phyloP scores from a whole-genome alignment of 1,284 basidiomycete species.

The Apiotrichum montevideense region DNA sequence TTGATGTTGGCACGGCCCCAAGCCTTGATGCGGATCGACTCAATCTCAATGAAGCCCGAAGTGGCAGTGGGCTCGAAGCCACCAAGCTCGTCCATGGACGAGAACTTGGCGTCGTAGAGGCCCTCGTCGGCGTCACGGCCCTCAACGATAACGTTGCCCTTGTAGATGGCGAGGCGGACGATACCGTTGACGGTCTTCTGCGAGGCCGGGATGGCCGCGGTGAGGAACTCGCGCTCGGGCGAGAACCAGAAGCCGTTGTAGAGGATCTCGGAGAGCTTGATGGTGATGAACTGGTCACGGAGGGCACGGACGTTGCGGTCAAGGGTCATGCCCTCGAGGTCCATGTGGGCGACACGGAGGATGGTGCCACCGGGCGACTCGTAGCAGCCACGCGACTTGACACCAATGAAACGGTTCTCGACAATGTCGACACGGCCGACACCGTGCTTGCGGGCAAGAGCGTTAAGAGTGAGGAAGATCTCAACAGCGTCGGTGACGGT shows the following conservation, averaged over 20 bases:
- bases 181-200: constrained; percentile 94
- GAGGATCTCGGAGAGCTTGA: constrained; percentile 81
- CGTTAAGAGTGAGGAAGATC: constrained; percentile 87
- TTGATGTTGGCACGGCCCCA: constrained; percentile 56
- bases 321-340: constrained; percentile 92
- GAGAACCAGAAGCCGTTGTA: constrained; percentile 95
- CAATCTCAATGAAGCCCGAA: constrained; percentile 88
- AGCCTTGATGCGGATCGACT: constrained; percentile 94
- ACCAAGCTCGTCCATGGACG: constrained; percentile 99
- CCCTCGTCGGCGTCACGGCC: constrained; percentile 83
- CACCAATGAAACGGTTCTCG: constrained; percentile 98
- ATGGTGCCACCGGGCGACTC: constrained; percentile 96
- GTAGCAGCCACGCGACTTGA: constrained; percentile 98
- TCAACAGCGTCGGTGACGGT: constrained; percentile 86
- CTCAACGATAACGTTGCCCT: constrained; percentile 92
- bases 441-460: constrained; percentile 88
- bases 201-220: constrained; percentile 78
- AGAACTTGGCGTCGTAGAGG: constrained; percentile 91
- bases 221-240: constrained; percentile 93
- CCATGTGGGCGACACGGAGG: constrained; percentile 89
- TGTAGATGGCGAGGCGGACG: constrained; percentile 86
- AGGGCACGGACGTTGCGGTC: constrained; percentile 94
- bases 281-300: constrained; percentile 90
- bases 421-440: constrained; percentile 97
- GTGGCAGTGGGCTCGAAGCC: constrained; percentile 93